phyloP scores from a whole-genome alignment of 352 stramenopile genomes.

The Globisporangium rhizosaccharum region DNA sequence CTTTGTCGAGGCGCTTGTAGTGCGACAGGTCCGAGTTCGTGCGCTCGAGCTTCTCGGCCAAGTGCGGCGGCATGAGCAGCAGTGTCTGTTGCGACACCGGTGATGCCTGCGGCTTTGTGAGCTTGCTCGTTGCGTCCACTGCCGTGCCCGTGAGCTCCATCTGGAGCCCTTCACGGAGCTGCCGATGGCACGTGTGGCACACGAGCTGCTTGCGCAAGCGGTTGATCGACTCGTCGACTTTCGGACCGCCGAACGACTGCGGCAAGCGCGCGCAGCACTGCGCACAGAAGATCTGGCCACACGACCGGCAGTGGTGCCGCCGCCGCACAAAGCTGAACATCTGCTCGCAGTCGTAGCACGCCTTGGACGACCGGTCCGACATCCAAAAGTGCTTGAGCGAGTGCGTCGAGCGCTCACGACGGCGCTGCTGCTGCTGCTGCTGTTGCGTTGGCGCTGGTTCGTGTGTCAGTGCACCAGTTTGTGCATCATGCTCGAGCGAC shows the following conservation, averaged over 20 bases:
- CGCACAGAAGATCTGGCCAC: slow-evolving; percentile 82
- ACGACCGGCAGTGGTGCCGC: slow-evolving; percentile 79
- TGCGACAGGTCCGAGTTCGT: slow-evolving; percentile 53
- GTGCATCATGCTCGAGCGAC: neutral
- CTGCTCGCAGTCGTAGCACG: slow-evolving; percentile 78
- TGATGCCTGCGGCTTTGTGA: slow-evolving; percentile 23
- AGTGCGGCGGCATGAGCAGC: slow-evolving; percentile 72
- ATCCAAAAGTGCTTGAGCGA: slow-evolving; percentile 89
- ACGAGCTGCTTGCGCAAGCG: slow-evolving; percentile 79
- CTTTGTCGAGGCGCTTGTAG: slow-evolving; percentile 59
- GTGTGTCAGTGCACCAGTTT: neutral
- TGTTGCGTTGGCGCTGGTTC: neutral
- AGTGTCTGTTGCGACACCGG: slow-evolving; percentile 40
- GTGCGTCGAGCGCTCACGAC: slow-evolving; percentile 38
- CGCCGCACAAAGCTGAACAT: slow-evolving; percentile 81
- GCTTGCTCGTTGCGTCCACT: slow-evolving; percentile 25
- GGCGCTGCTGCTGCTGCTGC: slow-evolving; percentile 13
- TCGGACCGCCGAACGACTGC: slow-evolving; percentile 69
- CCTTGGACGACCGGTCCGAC: slow-evolving; percentile 81
- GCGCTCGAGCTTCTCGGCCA: slow-evolving; percentile 58
- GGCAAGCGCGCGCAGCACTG: slow-evolving; percentile 75
- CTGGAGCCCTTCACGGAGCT: slow-evolving; percentile 76
- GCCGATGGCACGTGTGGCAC: slow-evolving; percentile 77
- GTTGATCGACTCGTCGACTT: slow-evolving; percentile 74
- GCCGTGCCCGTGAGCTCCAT: slow-evolving; percentile 50